Percentiles rank a stretch among this genome's conserved stretches.
phyloP scores from a whole-genome alignment of 1,139 yeast genomes.

The Yamadazyma aaseri region DNA sequence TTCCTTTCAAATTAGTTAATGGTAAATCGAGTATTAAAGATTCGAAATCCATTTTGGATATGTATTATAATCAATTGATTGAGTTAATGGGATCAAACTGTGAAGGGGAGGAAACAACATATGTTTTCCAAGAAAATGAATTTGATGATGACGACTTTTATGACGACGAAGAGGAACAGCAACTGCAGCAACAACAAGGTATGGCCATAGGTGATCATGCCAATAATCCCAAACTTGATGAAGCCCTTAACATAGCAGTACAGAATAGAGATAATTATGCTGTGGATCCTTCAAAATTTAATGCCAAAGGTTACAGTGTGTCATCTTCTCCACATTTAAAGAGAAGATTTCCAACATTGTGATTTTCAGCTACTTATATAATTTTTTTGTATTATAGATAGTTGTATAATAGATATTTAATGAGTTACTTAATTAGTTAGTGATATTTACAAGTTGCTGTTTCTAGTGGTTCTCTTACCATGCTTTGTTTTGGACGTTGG shows the following conservation, averaged over 20 bases:
- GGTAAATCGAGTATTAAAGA: constrained; percentile 31
- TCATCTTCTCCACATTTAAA: constrained; percentile 39
- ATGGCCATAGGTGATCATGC: not conserved
- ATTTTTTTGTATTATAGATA: not conserved
- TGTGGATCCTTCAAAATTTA: constrained; percentile 18
- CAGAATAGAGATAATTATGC: not conserved
- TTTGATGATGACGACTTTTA: constrained; percentile 14
- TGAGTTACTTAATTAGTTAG: too few relatives aligned
- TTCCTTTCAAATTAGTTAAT: constrained; percentile 37
- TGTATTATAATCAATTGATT: constrained; percentile 62
- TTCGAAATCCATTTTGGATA: constrained; percentile 49
- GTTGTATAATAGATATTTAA: constrained; percentile 2
- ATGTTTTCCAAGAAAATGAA: constrained; percentile 10
- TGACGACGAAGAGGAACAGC: constrained; percentile 11
- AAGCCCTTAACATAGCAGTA: not conserved
- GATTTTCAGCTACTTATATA: not conserved
- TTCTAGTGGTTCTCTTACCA: too few relatives aligned
- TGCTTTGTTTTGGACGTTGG: too few relatives aligned
- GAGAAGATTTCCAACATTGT: constrained; percentile 19
- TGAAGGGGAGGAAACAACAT: constrained; percentile 15
- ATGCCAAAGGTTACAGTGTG: constrained; percentile 26
- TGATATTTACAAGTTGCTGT: not conserved
- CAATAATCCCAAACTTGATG: not conserved
- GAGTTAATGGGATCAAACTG: constrained; percentile 53
- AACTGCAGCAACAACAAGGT: constrained; percentile 6